Evolutionary conservation across 805 yeast species (phyloP), one percentile per base, ranked within the genome.

Genomic region (Starmerella bombi): DNA sequence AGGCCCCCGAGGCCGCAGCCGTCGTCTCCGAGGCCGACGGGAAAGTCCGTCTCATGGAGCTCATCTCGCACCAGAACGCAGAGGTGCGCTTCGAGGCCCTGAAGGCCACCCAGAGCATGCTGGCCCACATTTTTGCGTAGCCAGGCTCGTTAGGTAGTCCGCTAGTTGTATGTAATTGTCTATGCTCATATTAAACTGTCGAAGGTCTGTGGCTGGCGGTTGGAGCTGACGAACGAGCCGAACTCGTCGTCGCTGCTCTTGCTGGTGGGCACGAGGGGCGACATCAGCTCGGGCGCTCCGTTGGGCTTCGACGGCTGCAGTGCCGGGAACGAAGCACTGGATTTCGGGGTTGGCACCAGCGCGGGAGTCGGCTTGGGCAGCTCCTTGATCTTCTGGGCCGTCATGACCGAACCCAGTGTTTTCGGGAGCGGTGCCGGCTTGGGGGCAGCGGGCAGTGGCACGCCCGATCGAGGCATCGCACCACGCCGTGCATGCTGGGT

Each of bases 31-130:
- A 71, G 52, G 57, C 63, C 48, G 72, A 83, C 53, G 68, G 79
- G 49, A 91, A 91, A 67, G 65, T 80, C 18, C 73, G 75, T 59
- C 74, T 91, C 42, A 88, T 91, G 97, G 72, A 72, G 46, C 67
- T 85, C 48, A 76, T 91, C 75, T 75, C 73, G 54, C 74, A 77
- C 43, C 72, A 77, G 32, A 86, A 85, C 59, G 71, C 86, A 18
- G 91, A 83, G 57, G 86, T 91, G 50, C 82, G 88, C 58, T 91
- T 80, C 58, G 95, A 88, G 65, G 97, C 97, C 2, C 71, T 91
- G 56, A 83, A 82, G 60, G 85, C 96, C 3, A 83, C 95, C n/a
- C 98, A 91, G 65, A 72, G 78, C 42, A 74, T 91, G 53, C 93
- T 91, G 40, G 84, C 94, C 3, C 84, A 83, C 55, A 70, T 79